These are phyloP conservation scores for Starmerella bombicola DNA, from an alignment of 805 yeast genomes.

Conservation along the genomic window DNA sequence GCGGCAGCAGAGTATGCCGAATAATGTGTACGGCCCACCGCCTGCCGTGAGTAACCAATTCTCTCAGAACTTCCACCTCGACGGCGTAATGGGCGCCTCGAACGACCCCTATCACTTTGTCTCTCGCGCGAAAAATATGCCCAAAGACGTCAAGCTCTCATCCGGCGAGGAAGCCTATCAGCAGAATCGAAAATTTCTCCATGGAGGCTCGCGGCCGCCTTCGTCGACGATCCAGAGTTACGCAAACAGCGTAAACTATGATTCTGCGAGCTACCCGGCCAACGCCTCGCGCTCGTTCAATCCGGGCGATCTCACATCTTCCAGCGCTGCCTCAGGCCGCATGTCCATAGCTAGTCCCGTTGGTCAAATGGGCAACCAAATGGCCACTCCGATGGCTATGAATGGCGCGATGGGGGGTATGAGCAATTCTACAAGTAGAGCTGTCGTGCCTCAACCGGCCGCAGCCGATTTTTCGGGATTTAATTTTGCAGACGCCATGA, in stretches of 20 bases:
- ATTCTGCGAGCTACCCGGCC: not conserved
- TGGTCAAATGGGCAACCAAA: not conserved
- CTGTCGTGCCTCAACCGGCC: not conserved
- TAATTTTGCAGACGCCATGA: constrained; percentile 8
- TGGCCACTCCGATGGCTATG: not conserved
- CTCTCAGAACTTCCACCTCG: constrained; percentile 28
- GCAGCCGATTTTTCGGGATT: constrained; percentile 10
- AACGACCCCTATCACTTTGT: constrained; percentile 27
- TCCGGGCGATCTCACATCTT: constrained; percentile 4
- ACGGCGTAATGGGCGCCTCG: constrained; percentile 22
- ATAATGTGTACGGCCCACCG: constrained; percentile 1
- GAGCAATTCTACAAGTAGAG: not conserved
- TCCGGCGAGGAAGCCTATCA: constrained; percentile 19
- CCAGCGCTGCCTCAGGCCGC: not conserved
- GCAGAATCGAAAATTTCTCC: constrained; percentile 13
- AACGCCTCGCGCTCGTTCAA: not conserved
- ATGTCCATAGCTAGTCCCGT: not conserved
- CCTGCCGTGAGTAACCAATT: constrained; percentile 12
- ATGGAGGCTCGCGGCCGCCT: constrained; percentile 11
- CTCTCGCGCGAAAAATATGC: constrained; percentile 13
- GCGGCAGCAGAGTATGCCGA: constrained; percentile 16
- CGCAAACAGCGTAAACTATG: not conserved
- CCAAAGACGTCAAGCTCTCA: constrained; percentile 13
- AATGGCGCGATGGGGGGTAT: constrained; percentile 1
- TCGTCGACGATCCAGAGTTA: not conserved